These are phyloP conservation scores for Cordyceps militaris DNA, from an alignment of 2,329 filamentous ascomycete genomes.

Conservation along the genomic window DNA sequence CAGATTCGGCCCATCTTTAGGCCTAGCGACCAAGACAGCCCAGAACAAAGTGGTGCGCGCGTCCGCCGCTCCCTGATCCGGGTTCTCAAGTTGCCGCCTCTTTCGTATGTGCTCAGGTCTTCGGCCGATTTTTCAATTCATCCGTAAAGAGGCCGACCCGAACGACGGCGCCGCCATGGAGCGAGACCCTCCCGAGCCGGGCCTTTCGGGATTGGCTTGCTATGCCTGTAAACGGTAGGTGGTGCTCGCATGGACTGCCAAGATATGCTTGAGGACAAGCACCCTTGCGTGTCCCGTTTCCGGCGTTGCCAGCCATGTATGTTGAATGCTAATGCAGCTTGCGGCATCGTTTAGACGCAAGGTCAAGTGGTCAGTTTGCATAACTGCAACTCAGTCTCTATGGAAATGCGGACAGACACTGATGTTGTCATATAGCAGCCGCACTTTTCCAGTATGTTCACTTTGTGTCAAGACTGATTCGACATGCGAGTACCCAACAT, in stretches of 20 bases:
- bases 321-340: neutral
- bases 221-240: constrained; percentile 3
- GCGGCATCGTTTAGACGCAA: neutral
- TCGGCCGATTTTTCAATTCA: neutral
- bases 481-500: neutral
- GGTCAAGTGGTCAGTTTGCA: constrained; percentile 3
- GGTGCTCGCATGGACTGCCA: neutral
- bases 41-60: neutral
- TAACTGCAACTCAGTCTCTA: neutral
- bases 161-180: neutral
- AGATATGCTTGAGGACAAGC: no score
- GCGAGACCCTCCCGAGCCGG: neutral
- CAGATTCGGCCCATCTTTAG: neutral
- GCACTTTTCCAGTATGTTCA: neutral
- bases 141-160: neutral
- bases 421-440: neutral
- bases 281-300: neutral
- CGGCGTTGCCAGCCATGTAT: neutral
- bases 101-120: neutral
- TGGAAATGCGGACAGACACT: neutral
- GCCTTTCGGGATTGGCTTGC: neutral
- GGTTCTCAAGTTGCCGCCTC: no score
- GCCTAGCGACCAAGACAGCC: neutral
- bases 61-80: neutral
- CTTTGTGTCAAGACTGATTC: neutral